Percentiles rank a stretch among this genome's conserved stretches.
Evolutionary conservation across 2,329 filamentous ascomycete species (phyloP).

Genomic region (Ophiobolus disseminans): DNA sequence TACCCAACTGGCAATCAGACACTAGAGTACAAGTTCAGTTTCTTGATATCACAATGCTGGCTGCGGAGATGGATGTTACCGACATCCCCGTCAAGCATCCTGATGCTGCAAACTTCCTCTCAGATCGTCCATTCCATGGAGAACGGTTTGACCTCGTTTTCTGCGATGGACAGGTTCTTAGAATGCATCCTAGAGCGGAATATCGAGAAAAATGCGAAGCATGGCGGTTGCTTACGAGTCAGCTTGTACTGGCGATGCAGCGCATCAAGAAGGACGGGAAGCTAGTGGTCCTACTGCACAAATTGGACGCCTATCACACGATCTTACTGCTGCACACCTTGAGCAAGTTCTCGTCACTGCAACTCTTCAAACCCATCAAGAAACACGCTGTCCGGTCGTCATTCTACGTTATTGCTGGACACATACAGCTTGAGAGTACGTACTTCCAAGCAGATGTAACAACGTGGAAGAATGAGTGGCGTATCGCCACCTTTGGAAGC

Average conservation of each 20-base stretch:
- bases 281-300: conserved; percentile 60
- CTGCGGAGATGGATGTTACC: conserved; percentile 44
- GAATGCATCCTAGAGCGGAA: conserved; percentile 30
- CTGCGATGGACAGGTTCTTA: conserved; percentile 58
- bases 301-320: conserved; percentile 52
- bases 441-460: conserved; percentile 46
- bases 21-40: conserved; percentile 19
- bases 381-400: conserved; percentile 56
- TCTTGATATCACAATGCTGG: conserved; percentile 62
- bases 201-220: conserved; percentile 42
- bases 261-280: conserved; percentile 56
- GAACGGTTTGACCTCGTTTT: conserved; percentile 51
- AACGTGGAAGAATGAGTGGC: conserved; percentile 19
- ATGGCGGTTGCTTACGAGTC: conserved; percentile 26
- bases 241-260: conserved; percentile 57
- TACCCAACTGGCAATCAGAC: conserved; percentile 4
- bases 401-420: conserved; percentile 61
- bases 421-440: conserved; percentile 45
- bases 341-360: conserved; percentile 51
- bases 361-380: conserved; percentile 55
- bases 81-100: conserved; percentile 23
- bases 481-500: conserved; percentile 20
- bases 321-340: conserved; percentile 52
- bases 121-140: conserved; percentile 6
- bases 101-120: conserved; percentile 16